These are phyloP conservation scores for Tinospora cordifolia DNA, from an alignment of 164 flowering plant species.

Conservation along the genomic window DNA sequence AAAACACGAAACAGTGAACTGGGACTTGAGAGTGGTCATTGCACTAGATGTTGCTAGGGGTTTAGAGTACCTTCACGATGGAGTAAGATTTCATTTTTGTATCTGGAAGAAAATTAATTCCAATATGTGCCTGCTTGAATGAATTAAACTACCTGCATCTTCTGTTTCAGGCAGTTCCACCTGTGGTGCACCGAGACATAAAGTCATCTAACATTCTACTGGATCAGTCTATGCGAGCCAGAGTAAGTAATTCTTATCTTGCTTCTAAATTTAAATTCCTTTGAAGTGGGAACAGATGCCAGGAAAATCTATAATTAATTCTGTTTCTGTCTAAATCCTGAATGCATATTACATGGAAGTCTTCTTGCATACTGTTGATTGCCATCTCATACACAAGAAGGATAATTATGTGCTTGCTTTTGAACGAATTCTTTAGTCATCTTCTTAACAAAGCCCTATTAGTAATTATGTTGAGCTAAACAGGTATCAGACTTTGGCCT, in stretches of 20 bases:
- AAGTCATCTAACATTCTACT: slow-evolving; percentile 90
- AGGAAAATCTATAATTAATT: background rate
- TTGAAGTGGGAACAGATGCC: background rate
- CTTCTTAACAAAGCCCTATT: too few species aligned
- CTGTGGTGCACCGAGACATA: slow-evolving; percentile 88
- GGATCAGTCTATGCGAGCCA: slow-evolving; percentile 88
- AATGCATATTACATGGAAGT: too few species aligned
- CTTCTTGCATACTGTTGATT: too few species aligned
- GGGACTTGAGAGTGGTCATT: slow-evolving; percentile 75
- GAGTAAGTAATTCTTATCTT: slow-evolving; percentile 44
- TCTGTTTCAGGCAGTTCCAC: slow-evolving; percentile 75
- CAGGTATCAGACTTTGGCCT: slow-evolving; percentile 99
- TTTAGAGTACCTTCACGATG: slow-evolving; percentile 98
- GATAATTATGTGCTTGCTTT: too few species aligned
- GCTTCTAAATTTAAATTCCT: background rate
- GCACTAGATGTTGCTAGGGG: slow-evolving; percentile 97
- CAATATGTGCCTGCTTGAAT: background rate
- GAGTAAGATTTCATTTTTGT: slow-evolving; percentile 41
- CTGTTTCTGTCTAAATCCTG: background rate
- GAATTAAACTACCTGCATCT: background rate
- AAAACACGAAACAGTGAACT: slow-evolving; percentile 50
- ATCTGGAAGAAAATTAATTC: background rate
- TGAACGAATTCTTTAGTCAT: too few species aligned
- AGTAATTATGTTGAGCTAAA: slow-evolving; percentile 10
- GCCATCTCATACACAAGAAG: too few species aligned